phyloP scores from a whole-genome alignment of 352 stramenopile species.

The Thalassiosira exigua region DNA sequence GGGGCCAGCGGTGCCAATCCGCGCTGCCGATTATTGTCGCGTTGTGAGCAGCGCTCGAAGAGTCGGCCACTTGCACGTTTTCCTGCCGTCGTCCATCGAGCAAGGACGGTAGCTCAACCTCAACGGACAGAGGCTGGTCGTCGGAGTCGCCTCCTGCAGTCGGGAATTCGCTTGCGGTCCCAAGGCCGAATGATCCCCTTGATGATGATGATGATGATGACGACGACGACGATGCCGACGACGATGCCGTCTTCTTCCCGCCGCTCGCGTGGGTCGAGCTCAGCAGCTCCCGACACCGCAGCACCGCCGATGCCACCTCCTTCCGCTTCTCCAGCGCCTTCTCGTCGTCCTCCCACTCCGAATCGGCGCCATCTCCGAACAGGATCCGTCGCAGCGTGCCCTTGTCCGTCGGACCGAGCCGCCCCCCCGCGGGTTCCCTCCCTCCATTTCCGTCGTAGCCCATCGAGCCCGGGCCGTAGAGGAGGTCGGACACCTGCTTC shows the following conservation, averaged over 20 bases:
- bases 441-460: neutral
- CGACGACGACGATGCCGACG: neutral
- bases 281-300: conserved; percentile 56
- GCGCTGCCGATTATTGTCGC: neutral
- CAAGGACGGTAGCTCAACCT: neutral
- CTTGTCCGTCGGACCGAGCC: conserved; percentile 26
- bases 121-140: neutral
- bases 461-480: conserved; percentile 6
- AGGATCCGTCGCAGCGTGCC: conserved; percentile 24
- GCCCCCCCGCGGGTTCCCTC: too few relatives aligned
- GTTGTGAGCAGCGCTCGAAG: conserved; percentile 15
- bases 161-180: neutral
- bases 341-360: neutral
- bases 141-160: neutral
- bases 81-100: neutral
- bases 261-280: neutral
- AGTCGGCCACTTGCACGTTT: conserved; percentile 16
- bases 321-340: conserved; percentile 20
- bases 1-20: neutral
- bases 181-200: neutral
- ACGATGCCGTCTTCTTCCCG: neutral
- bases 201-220: neutral
- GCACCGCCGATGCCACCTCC: conserved; percentile 56
- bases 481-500: conserved; percentile 30
- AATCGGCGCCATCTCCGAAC: neutral